Base-by-base conservation (phyloP, 345 rosid species). In the Murraya koenigii region DNA sequence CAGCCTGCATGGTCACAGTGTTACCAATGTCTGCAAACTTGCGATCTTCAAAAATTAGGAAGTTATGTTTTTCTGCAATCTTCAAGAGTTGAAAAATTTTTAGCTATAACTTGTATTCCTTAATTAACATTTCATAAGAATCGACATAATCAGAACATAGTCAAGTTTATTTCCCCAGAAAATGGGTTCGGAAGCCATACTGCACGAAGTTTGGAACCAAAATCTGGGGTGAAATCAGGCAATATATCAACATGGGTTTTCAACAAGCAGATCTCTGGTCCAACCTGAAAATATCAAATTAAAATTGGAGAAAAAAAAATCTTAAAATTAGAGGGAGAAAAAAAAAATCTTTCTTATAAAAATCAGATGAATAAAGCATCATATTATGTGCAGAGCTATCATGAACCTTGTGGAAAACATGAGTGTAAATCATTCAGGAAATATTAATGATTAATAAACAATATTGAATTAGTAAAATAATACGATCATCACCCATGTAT, bases 1-100 rank as follows among this genome's bases (percentile, higher is more conserved):
- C 99, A 79, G 91, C 92, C 84, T 96, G 98, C 99, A 96, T 90
- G 7, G 99, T 92, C 80, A 96, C 98, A 0, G 99, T 96, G 90
- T 96, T 94, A 64, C 99, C 99, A 83, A 96, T 96, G 82, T 94
- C 99, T 5, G 98, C 99, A 87, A 94, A 96, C 87, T 96, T 96
- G 20, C 99, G 94, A 82, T 96, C 99, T 78, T 96, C 99, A 80
- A 96, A 96, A 65, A 96, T 88, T 79, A 96, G 82, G 84, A 96
- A 96, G 69, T 94, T 91, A 75, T 91, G 85, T 82, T 88, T 90
- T 28, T 96, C 97, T 74, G 99, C 99, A 17, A 96, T 96, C 99
- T 94, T 80, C 47, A 26, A 28, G 7, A 19, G 19, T 32, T 13
- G 35, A 56, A 60, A 15, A n/a, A 25, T 15, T 44, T 49, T 77